Conservation (phyloP, 169 alveolate species). For the Theileria luwenshuni region DNA sequence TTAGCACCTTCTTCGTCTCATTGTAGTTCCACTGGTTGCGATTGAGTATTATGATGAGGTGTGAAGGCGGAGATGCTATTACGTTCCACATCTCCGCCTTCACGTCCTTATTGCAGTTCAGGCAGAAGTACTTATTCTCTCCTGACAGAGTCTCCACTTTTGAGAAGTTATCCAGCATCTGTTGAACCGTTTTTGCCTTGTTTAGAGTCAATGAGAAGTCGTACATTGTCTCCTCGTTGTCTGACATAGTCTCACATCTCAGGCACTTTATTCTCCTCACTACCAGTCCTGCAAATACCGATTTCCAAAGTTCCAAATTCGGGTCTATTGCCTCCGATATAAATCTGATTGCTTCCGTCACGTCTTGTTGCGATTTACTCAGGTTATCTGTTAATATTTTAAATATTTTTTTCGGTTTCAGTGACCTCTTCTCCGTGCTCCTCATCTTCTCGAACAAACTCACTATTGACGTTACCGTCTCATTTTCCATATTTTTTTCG, state of each 20-base stretch:
- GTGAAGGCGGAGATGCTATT: slow-evolving; percentile 82
- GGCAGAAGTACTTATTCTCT: slow-evolving; percentile 76
- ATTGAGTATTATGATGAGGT: slow-evolving; percentile 74
- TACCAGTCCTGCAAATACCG: slow-evolving; percentile 78
- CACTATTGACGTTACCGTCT: slow-evolving; percentile 35
- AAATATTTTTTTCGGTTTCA: slow-evolving; percentile 61
- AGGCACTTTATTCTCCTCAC: slow-evolving; percentile 75
- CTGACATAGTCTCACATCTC: slow-evolving; percentile 66
- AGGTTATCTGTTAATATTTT: slow-evolving; percentile 69
- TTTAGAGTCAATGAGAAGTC: slow-evolving; percentile 74
- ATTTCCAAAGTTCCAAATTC: slow-evolving; percentile 64
- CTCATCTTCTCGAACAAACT: slow-evolving; percentile 63
- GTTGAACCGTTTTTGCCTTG: slow-evolving; percentile 67
- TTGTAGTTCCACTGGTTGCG: slow-evolving; percentile 64
- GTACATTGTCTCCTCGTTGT: slow-evolving; percentile 71
- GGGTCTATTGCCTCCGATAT: slow-evolving; percentile 74
- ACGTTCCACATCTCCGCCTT: slow-evolving; percentile 80
- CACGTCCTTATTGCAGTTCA: slow-evolving; percentile 70
- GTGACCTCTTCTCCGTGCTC: slow-evolving; percentile 55
- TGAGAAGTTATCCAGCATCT: slow-evolving; percentile 70
- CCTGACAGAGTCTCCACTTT: slow-evolving; percentile 75
- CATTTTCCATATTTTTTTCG: background rate
- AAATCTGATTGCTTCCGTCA: slow-evolving; percentile 71
- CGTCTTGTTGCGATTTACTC: slow-evolving; percentile 78
- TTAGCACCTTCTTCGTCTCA: slow-evolving; percentile 61